A percentile compares a stretch with the other conserved stretches of the same genome.
Conservation (phyloP, 768 basidiomycete species). For the Tricholoma terreum region DNA sequence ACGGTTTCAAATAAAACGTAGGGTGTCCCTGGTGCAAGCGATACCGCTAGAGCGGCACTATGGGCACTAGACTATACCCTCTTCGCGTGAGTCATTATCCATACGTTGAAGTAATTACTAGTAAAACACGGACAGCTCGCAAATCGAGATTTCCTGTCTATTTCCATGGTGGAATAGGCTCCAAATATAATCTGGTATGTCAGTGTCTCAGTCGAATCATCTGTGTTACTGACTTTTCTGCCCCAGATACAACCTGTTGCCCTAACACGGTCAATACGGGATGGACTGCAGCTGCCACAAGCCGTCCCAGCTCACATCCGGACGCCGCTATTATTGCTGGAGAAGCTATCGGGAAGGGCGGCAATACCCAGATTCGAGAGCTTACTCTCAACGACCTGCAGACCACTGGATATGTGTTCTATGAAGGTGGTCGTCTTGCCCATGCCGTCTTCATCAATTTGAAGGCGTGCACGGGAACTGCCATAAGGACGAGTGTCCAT, state of each 20-base stretch:
- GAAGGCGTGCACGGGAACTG: slow-evolving; percentile 42
- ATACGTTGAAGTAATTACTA: background rate
- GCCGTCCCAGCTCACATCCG: slow-evolving; percentile 61
- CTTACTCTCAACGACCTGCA: slow-evolving; percentile 43
- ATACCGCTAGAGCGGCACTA: slow-evolving; percentile 54
- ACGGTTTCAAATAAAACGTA: slow-evolving; percentile 3
- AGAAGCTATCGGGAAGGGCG: slow-evolving; percentile 52
- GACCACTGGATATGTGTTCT: slow-evolving; percentile 62
- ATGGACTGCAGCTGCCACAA: slow-evolving; percentile 47
- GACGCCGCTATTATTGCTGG: slow-evolving; percentile 57
- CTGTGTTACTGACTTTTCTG: background rate
- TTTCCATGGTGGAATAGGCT: slow-evolving; percentile 69
- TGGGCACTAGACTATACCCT: slow-evolving; percentile 60
- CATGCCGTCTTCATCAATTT: slow-evolving; percentile 61
- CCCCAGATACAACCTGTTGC: slow-evolving; percentile 60
- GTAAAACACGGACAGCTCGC: slow-evolving; percentile 8
- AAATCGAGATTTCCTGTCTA: slow-evolving; percentile 51
- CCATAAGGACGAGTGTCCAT: slow-evolving; percentile 38
- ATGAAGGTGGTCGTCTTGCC: slow-evolving; percentile 39
- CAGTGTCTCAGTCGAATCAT: background rate
- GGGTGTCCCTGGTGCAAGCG: slow-evolving; percentile 45
- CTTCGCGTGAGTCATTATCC: slow-evolving; percentile 29
- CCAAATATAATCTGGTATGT: slow-evolving; percentile 63
- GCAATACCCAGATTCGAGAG: slow-evolving; percentile 42
- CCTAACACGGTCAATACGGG: slow-evolving; percentile 53